A percentile compares a stretch with the other conserved stretches of the same genome.
Conservation (phyloP, 2,329 filamentous ascomycete species). For the Beauveria bassiana region DNA sequence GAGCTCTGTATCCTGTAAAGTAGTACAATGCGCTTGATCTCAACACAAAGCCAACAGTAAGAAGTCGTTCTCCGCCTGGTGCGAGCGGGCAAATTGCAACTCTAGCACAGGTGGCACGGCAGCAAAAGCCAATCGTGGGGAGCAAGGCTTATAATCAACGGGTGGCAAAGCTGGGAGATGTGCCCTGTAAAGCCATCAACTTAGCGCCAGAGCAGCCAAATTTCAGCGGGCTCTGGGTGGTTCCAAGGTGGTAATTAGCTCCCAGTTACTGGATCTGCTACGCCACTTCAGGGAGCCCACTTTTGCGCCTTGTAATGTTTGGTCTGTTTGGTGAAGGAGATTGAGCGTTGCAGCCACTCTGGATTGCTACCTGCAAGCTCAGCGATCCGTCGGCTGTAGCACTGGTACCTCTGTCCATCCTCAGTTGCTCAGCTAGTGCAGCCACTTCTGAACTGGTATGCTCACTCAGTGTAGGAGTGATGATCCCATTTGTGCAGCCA, state of each 20-base stretch:
- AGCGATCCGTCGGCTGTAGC: too few species aligned
- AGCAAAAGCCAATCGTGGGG: slow-evolving; percentile 1
- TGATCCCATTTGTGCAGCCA: not conserved
- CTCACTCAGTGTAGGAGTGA: not conserved
- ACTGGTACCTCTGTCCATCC: too few species aligned
- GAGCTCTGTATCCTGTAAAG: not conserved
- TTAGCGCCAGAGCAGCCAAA: not conserved
- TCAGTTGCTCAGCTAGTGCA: too few species aligned
- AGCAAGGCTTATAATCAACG: not conserved
- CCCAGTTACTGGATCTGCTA: not conserved
- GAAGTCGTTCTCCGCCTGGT: not conserved
- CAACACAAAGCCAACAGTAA: not conserved
- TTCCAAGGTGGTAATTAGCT: not conserved
- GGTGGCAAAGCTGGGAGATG: slow-evolving; percentile 11
- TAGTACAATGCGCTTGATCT: not conserved
- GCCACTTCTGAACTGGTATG: too few species aligned
- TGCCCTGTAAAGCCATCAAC: not conserved
- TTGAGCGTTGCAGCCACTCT: too few species aligned
- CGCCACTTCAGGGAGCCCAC: not conserved
- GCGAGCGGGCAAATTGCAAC: not conserved
- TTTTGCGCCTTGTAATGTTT: not conserved
- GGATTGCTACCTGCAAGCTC: too few species aligned
- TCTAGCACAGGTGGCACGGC: not conserved
- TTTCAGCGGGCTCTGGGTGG: not conserved
- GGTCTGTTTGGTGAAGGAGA: too few species aligned